phyloP scores from a whole-genome alignment of 1,284 basidiomycete genomes.

The Malassezia furfur region DNA sequence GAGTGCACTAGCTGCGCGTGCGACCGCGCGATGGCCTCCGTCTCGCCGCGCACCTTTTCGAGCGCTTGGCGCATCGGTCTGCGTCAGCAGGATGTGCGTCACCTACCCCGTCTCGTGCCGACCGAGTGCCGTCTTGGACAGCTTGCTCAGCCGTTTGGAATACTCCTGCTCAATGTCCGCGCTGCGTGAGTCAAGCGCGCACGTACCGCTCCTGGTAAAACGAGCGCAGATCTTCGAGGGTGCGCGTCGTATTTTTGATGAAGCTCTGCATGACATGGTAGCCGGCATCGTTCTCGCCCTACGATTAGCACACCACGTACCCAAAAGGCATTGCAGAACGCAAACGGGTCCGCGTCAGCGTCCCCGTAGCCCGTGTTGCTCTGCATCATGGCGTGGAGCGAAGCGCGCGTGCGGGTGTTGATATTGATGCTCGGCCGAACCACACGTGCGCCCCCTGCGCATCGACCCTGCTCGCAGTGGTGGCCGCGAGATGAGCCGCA shows the following conservation, averaged over 20 bases:
- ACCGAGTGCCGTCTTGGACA: slow-evolving; percentile 69
- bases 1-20: slow-evolving; percentile 64
- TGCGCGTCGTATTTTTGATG: slow-evolving; percentile 72
- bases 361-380: slow-evolving; percentile 8
- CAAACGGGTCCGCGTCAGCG: slow-evolving; percentile 35
- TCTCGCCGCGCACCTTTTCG: slow-evolving; percentile 69
- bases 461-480: background rate
- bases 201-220: slow-evolving; percentile 73
- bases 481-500: background rate
- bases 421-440: background rate
- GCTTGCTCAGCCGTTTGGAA: slow-evolving; percentile 70
- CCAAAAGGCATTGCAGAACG: slow-evolving; percentile 98
- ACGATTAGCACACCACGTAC: slow-evolving; percentile 15
- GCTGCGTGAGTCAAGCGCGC: slow-evolving; percentile 49
- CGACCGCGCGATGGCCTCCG: slow-evolving; percentile 66
- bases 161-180: slow-evolving; percentile 88
- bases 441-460: background rate
- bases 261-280: slow-evolving; percentile 81
- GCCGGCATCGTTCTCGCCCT: slow-evolving; percentile 59
- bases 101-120: slow-evolving; percentile 77
- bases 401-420: slow-evolving; percentile 1
- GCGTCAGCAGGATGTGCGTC: slow-evolving; percentile 37
- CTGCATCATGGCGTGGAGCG: slow-evolving; percentile 2
- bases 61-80: slow-evolving; percentile 71
- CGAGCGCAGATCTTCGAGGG: slow-evolving; percentile 72